Conservation (phyloP, 2,329 filamentous ascomycete species). For the Cyphellophora attinorum region DNA sequence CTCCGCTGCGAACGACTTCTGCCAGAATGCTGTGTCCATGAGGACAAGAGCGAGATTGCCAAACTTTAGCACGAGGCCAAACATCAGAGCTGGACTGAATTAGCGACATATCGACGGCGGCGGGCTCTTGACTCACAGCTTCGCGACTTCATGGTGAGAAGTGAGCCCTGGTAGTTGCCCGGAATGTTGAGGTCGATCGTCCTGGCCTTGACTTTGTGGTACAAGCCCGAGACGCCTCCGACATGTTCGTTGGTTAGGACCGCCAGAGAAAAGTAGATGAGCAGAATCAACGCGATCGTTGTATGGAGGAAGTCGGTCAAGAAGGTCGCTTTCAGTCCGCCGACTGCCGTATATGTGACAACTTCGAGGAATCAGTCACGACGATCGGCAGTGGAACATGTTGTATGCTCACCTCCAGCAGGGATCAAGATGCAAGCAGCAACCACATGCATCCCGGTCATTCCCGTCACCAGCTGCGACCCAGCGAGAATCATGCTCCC, state of each 20-base stretch:
- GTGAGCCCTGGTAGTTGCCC: constrained; percentile 38
- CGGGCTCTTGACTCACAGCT: constrained; percentile 24
- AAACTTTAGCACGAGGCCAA: too few species aligned
- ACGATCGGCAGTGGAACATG: too few species aligned
- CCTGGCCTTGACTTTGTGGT: constrained; percentile 37
- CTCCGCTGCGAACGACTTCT: constrained; percentile 42
- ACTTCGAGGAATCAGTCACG: too few species aligned
- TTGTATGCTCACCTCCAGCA: too few species aligned
- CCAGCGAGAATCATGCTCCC: constrained; percentile 38
- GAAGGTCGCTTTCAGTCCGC: constrained; percentile 41
- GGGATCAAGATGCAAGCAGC: too few species aligned
- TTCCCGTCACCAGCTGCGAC: too few species aligned
- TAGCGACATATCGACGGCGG: too few species aligned
- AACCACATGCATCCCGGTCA: too few species aligned
- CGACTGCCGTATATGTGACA: constrained; percentile 40
- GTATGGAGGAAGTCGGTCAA: constrained; percentile 42
- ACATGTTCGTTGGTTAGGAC: constrained; percentile 34
- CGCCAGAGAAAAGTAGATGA: constrained; percentile 39
- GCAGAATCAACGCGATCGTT: constrained; percentile 35
- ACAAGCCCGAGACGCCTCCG: constrained; percentile 34
- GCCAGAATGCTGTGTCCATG: constrained; percentile 45
- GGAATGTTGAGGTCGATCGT: constrained; percentile 31
- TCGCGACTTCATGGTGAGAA: constrained; percentile 40
- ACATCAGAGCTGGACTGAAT: too few species aligned
- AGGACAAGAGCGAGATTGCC: too few species aligned